These are phyloP conservation scores for Saturnispora bothae DNA, from an alignment of 805 yeast genomes.

Conservation along the genomic window DNA sequence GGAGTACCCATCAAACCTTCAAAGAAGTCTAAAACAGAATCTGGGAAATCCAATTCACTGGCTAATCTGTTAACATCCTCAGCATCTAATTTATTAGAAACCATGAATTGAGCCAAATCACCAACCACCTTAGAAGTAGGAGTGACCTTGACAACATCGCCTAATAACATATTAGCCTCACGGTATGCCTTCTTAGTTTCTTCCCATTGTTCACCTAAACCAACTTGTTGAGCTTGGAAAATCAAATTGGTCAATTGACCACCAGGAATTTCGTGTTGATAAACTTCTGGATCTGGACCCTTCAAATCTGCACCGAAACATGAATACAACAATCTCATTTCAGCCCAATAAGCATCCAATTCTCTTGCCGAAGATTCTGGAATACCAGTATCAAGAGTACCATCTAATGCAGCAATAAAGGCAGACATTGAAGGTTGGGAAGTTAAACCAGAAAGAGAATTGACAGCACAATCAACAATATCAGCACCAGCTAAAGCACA, in stretches of 20 bases:
- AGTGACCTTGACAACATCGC: constrained; percentile 96
- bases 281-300: constrained; percentile 99
- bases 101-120: constrained; percentile 99
- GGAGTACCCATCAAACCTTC: constrained; percentile 99
- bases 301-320: constrained; percentile 97
- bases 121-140: constrained; percentile 99
- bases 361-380: constrained; percentile 60
- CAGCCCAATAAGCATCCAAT: constrained; percentile 95
- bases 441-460: constrained; percentile 97
- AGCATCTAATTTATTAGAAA: constrained; percentile 76
- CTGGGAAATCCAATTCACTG: constrained; percentile 92
- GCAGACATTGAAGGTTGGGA: constrained; percentile 97
- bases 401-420: constrained; percentile 82
- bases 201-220: constrained; percentile 92
- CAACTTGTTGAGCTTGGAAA: constrained; percentile 99
- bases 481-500: constrained; percentile 96
- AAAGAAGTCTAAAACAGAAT: constrained; percentile 94
- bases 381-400: constrained; percentile 68
- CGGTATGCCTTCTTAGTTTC: constrained; percentile 92
- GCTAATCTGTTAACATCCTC: constrained; percentile 88
- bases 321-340: constrained; percentile 91
- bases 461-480: constrained; percentile 93
- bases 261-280: constrained; percentile 98
- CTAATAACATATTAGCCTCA: constrained; percentile 81
- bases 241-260: constrained; percentile 96